Evolutionary conservation across 2,329 filamentous ascomycete species (phyloP).

Genomic region (Berkeleyomyces rouxiae): DNA sequence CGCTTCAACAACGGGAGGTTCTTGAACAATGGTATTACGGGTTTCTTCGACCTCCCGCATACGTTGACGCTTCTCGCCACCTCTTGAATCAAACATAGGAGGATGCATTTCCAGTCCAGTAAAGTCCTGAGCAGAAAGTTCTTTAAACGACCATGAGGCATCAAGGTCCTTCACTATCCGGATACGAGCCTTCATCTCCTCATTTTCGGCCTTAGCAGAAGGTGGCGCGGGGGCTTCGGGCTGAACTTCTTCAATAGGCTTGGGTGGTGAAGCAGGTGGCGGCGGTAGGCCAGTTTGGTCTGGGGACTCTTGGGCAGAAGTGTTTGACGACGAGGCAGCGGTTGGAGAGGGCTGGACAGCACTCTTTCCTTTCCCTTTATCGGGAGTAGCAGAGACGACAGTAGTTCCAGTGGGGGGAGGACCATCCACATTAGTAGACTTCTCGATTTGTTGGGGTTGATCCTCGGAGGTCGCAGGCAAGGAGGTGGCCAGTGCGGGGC

Average conservation of each 20-base stretch:
- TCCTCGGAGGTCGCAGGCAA: conserved; percentile 31
- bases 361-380: conserved; percentile 6
- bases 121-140: conserved; percentile 14
- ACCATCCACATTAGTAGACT: conserved; percentile 24
- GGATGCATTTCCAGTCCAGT: conserved; percentile 28
- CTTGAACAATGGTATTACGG: conserved; percentile 30
- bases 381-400: conserved; percentile 13
- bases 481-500: conserved; percentile 54
- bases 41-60: conserved; percentile 49
- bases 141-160: conserved; percentile 15
- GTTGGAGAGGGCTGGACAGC: conserved; percentile 7
- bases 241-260: conserved; percentile 4
- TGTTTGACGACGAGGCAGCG: neutral
- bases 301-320: neutral
- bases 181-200: neutral
- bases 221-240: conserved; percentile 6
- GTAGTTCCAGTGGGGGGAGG: conserved; percentile 15
- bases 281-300: neutral
- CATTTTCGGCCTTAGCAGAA: neutral
- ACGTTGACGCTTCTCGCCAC: conserved; percentile 63
- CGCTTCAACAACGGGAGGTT: conserved; percentile 28
- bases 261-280: neutral
- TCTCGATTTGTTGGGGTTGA: conserved; percentile 28
- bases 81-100: conserved; percentile 66
- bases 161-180: conserved; percentile 11